Conservation (phyloP, 1,284 basidiomycete genomes). For the Cutaneotrichosporon spelunceum region DNA sequence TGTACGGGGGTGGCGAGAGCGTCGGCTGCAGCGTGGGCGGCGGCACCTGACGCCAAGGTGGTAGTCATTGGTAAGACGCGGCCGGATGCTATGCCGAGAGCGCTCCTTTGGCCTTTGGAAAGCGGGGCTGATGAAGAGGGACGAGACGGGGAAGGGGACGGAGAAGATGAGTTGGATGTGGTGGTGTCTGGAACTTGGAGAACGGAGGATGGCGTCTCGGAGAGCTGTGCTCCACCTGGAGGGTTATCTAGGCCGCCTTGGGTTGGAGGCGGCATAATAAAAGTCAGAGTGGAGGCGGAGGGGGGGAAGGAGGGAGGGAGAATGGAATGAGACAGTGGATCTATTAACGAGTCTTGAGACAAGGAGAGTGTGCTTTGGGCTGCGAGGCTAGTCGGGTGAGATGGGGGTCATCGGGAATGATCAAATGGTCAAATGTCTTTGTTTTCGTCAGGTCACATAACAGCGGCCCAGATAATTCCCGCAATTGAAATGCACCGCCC, state of each 20-base stretch:
- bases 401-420: background rate
- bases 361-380: too few relatives aligned
- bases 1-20: slow-evolving; percentile 6
- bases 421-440: too few relatives aligned
- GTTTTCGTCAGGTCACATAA: too few relatives aligned
- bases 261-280: background rate
- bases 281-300: background rate
- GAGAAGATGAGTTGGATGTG: slow-evolving; percentile 1
- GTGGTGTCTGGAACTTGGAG: slow-evolving; percentile 1
- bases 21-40: slow-evolving; percentile 4
- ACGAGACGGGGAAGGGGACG: background rate
- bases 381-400: background rate
- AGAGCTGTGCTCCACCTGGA: background rate
- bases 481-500: too few relatives aligned
- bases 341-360: too few relatives aligned
- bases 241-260: background rate
- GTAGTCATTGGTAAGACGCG: background rate
- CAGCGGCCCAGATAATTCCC: too few relatives aligned
- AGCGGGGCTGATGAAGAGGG: background rate
- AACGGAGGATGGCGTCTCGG: background rate
- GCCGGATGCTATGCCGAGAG: background rate
- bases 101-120: slow-evolving; percentile 1
- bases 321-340: background rate
- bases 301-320: background rate
- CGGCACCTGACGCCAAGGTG: background rate